Conservation (phyloP, 768 basidiomycete genomes). For the Strobilomyces confusus region DNA sequence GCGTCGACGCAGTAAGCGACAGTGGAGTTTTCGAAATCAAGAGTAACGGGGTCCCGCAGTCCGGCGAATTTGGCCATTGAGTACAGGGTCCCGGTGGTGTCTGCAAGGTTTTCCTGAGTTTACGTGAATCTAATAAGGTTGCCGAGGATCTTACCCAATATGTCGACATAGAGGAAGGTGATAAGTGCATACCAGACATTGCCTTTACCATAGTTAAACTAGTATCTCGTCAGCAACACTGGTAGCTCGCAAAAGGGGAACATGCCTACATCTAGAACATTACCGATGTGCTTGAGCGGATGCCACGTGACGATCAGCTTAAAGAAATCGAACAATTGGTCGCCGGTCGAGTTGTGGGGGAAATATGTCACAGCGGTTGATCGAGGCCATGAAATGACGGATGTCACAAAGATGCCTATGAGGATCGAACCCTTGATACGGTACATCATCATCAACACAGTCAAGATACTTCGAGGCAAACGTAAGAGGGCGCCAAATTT, state of each 20-base stretch:
- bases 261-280: constrained; percentile 57
- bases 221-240: constrained; percentile 8
- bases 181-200: constrained; percentile 83
- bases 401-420: constrained; percentile 79
- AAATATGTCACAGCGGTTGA: constrained; percentile 77
- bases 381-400: constrained; percentile 87
- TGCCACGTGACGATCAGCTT: constrained; percentile 80
- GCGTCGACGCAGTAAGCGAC: constrained; percentile 83
- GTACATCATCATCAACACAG: constrained; percentile 78
- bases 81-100: constrained; percentile 69
- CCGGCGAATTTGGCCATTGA: constrained; percentile 91
- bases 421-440: constrained; percentile 80
- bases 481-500: constrained; percentile 3
- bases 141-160: constrained; percentile 51
- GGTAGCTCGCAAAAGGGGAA: not conserved
- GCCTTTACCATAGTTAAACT: constrained; percentile 58
- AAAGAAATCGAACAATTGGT: constrained; percentile 79
- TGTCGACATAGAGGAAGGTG: constrained; percentile 89
- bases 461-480: constrained; percentile 51
- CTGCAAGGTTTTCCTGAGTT: constrained; percentile 10
- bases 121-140: not conserved
- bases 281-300: constrained; percentile 55
- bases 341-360: constrained; percentile 64
- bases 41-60: constrained; percentile 77
- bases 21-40: constrained; percentile 83